Conservation (phyloP, 2,329 filamentous ascomycete genomes). For the Penicillium sp. region DNA sequence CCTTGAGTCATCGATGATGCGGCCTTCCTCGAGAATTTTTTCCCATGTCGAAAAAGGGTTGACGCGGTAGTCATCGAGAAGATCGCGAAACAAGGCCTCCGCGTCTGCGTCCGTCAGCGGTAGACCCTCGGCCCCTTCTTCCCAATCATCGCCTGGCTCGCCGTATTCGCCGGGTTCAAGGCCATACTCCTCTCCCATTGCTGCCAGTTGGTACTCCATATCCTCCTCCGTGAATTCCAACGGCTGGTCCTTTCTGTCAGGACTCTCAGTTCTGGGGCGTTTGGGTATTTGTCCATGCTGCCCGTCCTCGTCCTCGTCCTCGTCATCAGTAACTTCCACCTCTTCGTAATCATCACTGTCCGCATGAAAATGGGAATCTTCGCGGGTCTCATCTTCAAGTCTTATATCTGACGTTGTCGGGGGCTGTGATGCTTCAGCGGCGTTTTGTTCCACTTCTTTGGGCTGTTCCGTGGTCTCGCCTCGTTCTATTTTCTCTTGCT, state of each 20-base stretch:
- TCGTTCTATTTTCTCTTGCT: slow-evolving; percentile 51
- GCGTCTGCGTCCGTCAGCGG: slow-evolving; percentile 70
- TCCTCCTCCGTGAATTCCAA: slow-evolving; percentile 91
- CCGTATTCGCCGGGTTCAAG: slow-evolving; percentile 72
- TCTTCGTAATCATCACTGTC: slow-evolving; percentile 72
- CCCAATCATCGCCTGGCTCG: slow-evolving; percentile 54
- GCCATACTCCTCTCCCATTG: slow-evolving; percentile 81
- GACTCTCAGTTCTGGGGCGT: slow-evolving; percentile 50
- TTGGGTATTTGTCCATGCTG: slow-evolving; percentile 48
- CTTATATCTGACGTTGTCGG: slow-evolving; percentile 4
- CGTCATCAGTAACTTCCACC: slow-evolving; percentile 62
- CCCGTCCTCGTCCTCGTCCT: slow-evolving; percentile 41
- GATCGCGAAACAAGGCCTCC: slow-evolving; percentile 70
- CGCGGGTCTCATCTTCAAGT: not conserved
- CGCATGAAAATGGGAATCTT: slow-evolving; percentile 31
- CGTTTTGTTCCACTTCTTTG: slow-evolving; percentile 17
- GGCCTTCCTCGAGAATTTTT: slow-evolving; percentile 73
- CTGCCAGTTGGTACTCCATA: slow-evolving; percentile 83
- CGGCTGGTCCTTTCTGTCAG: slow-evolving; percentile 41
- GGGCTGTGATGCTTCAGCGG: slow-evolving; percentile 8
- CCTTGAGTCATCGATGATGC: slow-evolving; percentile 74
- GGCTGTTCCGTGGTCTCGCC: slow-evolving; percentile 22
- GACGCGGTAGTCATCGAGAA: slow-evolving; percentile 74
- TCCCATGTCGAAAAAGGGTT: slow-evolving; percentile 92
- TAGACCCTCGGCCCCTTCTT: slow-evolving; percentile 65